phyloP scores from a whole-genome alignment of 441 rosid genomes.

The Croton setiger region DNA sequence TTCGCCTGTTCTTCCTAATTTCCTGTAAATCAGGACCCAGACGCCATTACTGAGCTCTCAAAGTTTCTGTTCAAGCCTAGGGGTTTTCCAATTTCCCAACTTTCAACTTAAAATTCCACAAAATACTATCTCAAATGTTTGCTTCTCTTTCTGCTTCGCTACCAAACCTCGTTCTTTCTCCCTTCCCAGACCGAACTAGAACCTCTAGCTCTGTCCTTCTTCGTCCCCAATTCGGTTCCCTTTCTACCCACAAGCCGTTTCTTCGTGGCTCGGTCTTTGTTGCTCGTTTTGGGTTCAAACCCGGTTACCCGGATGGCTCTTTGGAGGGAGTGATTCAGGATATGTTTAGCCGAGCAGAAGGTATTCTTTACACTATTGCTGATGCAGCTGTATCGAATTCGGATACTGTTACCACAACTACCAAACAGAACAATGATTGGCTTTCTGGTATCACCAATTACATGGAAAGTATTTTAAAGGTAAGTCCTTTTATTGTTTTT shows the following conservation, averaged over 20 bases:
- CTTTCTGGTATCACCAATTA: constrained; percentile 69
- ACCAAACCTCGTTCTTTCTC: constrained; percentile 35
- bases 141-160: constrained; percentile 33
- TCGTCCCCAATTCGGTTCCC: constrained; percentile 33
- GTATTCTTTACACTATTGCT: constrained; percentile 61
- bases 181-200: constrained; percentile 33
- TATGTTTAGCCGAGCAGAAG: constrained; percentile 48
- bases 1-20: too few relatives aligned
- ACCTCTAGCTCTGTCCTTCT: constrained; percentile 30
- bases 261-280: constrained; percentile 52
- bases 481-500: constrained; percentile 13
- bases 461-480: constrained; percentile 88
- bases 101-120: too few relatives aligned
- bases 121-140: constrained; percentile 42
- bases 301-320: constrained; percentile 50
- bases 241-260: constrained; percentile 25
- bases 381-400: constrained; percentile 80
- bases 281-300: constrained; percentile 55
- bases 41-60: too few relatives aligned
- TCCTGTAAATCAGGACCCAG: too few relatives aligned
- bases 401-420: constrained; percentile 36
- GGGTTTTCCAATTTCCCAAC: too few relatives aligned
- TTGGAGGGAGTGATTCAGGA: constrained; percentile 39
- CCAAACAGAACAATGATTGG: constrained; percentile 74
- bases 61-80: too few relatives aligned